Percentiles rank a stretch among this genome's conserved stretches.
These are phyloP conservation scores for Macrolepiota dolichaula DNA, from an alignment of 768 basidiomycete species.

Conservation along the genomic window DNA sequence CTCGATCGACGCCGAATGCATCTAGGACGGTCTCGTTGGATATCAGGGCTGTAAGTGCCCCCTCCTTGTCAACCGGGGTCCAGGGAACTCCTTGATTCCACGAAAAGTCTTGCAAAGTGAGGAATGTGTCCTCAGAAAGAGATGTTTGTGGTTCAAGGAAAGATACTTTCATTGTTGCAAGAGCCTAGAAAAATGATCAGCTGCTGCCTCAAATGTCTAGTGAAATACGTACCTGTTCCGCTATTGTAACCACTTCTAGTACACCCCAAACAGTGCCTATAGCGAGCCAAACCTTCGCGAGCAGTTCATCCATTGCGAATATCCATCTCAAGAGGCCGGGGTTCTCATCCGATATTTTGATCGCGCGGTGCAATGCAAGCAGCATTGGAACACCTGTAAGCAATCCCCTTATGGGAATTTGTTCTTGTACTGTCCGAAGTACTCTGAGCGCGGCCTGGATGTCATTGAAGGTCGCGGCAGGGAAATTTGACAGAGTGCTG, in stretches of 20 bases:
- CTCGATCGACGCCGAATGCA: slow-evolving; percentile 60
- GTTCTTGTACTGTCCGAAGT: slow-evolving; percentile 62
- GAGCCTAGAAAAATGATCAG: slow-evolving; percentile 12
- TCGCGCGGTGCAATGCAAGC: slow-evolving; percentile 60
- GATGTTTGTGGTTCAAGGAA: slow-evolving; percentile 2
- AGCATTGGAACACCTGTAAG: slow-evolving; percentile 85
- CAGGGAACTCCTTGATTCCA: slow-evolving; percentile 9
- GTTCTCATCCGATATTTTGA: slow-evolving; percentile 37
- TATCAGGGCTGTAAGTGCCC: slow-evolving; percentile 54
- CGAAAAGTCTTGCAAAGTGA: slow-evolving; percentile 10
- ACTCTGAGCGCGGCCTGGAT: slow-evolving; percentile 70
- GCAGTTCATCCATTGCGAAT: slow-evolving; percentile 56
- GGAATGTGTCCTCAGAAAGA: slow-evolving; percentile 9
- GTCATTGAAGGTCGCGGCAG: slow-evolving; percentile 45
- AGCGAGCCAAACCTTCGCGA: slow-evolving; percentile 61
- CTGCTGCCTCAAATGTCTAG: slow-evolving; percentile 9
- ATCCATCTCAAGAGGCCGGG: slow-evolving; percentile 41
- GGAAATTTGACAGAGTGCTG: slow-evolving; percentile 39
- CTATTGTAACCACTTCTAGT: slow-evolving; percentile 45
- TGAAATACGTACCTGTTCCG: slow-evolving; percentile 47
- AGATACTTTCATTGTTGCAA: slow-evolving; percentile 7
- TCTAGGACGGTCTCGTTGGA: slow-evolving; percentile 53
- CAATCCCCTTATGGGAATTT: slow-evolving; percentile 72
- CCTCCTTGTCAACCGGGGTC: slow-evolving; percentile 16
- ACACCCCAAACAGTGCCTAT: slow-evolving; percentile 74